Base-by-base conservation (phyloP, 2,329 filamentous ascomycete species). In the Westerdykella aurantiaca region DNA sequence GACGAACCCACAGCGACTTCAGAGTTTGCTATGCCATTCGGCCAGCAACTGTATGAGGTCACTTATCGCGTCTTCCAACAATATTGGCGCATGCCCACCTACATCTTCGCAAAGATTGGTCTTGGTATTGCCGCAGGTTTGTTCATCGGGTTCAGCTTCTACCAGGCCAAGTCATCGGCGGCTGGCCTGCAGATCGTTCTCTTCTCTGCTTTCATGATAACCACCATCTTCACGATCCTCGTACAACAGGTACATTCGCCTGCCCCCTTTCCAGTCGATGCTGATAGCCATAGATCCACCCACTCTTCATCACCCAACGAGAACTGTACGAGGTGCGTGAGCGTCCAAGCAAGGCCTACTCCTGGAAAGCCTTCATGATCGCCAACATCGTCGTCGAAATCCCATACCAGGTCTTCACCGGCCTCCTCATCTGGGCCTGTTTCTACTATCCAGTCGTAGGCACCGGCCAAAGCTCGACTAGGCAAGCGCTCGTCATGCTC, bases 291-390 rank as follows among this genome's bases (percentile, higher is more conserved):
- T 50, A 79, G 53, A 79, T 81, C 50, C 78, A 80, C 68, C 79
- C 79, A 2, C 68, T 77, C 34, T 82, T 81, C 57, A 70, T 78
- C 39, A 78, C 74, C 2, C 77, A 81, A 56, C 72, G 79, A 39
- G 80, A 83, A 11, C 73, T 94, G 0, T 94, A 93, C 67, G 88
- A 94, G 69, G 86, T 86, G 25, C 86, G 87, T 40, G 88, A 94
- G 69, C 80, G 87, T 4, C 88, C 88, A 0, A 87, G 84, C 40
- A 91, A 90, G 70, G 81, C 86, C 0, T 94, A 94, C 67, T 82
- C 81, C 41, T 94, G 88, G 88, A 82, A 85, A 62, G 80, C 88
- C 5, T 94, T 94, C 62, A 86, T 94, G 76, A 72, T 91, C 23
- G 81, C 84, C 45, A 86, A 90, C 65, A 85, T 95, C 51, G 70